Base-by-base conservation (phyloP, 768 basidiomycete genomes). In the Phaeotremella skinneri region DNA sequence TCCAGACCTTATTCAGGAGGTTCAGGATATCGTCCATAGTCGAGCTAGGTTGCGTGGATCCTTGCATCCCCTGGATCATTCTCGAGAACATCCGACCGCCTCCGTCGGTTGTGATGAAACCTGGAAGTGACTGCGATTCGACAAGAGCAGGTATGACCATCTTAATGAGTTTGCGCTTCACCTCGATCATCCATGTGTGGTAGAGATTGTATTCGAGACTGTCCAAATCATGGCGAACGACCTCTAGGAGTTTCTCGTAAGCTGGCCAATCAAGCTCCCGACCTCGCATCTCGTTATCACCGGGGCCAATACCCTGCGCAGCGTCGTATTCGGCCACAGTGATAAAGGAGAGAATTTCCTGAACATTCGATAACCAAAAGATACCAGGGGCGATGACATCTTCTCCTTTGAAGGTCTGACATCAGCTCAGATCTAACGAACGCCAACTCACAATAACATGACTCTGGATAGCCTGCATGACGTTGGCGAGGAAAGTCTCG, bases 281-380 rank as follows among this genome's bases (percentile, higher is more conserved):
- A 31, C 67, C 68, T 13, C 68, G 56, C 13, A 42, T 47, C 21
- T 55, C 48, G 32, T 87, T 84, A 51, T 89, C 89, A 41, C 92
- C 93, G 1, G 94, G 94, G 9, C 91, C 93, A 58, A 98, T 97
- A 23, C 96, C 96, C 75, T 98, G 91, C 7, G 91, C 82, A 86
- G 97, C 96, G 78, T 99, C 96, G 73, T 88, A 88, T 79, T 99
- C 96, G n/a, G 96, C 96, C 37, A 97, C 88, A 70, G 90, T 94
- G 72, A 98, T 94, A 79, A 98, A 99, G 4, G 96, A 99, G 30
- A 98, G 82, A 85, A 98, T 93, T 75, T 99, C 96, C 76, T 99
- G 96, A 34, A 99, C 93, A 69, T 99, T 99, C 30, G 96, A 97
- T n/a, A 99, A 81, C 96, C 96, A 99, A 83, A 90, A 99, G 66